Evolutionary conservation across 805 yeast species (phyloP).

Genomic region (Starmerella floricola): DNA sequence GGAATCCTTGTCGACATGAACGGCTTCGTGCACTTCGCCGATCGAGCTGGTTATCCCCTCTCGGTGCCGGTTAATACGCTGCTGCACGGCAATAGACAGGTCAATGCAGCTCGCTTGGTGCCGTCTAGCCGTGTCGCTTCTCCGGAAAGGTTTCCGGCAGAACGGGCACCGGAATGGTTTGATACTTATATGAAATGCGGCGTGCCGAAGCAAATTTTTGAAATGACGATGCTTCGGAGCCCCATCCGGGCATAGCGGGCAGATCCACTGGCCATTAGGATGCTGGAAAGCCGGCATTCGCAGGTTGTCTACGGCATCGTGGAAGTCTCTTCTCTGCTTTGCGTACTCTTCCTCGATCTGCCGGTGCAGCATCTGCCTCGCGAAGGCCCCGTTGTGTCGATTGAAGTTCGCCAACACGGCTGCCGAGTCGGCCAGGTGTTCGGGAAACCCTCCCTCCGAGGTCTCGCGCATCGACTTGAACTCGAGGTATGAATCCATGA

Average conservation of each 20-base stretch:
- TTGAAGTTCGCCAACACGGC: conserved; percentile 1
- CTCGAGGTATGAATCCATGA: not conserved
- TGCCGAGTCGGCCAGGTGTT: not conserved
- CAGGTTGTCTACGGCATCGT: conserved; percentile 7
- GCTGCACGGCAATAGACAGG: not conserved
- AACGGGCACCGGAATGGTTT: conserved; percentile 13
- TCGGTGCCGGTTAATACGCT: not conserved
- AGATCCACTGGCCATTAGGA: conserved; percentile 4
- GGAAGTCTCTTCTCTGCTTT: conserved; percentile 8
- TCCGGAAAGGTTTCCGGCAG: conserved; percentile 4
- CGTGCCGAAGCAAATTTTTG: conserved; percentile 10
- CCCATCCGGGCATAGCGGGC: conserved; percentile 4
- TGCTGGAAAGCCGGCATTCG: conserved; percentile 7
- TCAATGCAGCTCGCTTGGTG: conserved; percentile 9
- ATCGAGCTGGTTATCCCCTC: no score
- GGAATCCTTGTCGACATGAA: not conserved
- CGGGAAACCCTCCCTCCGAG: not conserved
- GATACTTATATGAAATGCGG: conserved; percentile 5
- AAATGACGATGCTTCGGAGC: conserved; percentile 5
- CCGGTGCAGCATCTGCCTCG: conserved; percentile 3
- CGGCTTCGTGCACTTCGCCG: no score
- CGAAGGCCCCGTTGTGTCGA: not conserved
- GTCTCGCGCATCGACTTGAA: not conserved
- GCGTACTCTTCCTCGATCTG: conserved; percentile 11
- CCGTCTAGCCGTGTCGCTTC: conserved; percentile 11